Conservation (phyloP, 805 yeast species). For the Candida maris region DNA sequence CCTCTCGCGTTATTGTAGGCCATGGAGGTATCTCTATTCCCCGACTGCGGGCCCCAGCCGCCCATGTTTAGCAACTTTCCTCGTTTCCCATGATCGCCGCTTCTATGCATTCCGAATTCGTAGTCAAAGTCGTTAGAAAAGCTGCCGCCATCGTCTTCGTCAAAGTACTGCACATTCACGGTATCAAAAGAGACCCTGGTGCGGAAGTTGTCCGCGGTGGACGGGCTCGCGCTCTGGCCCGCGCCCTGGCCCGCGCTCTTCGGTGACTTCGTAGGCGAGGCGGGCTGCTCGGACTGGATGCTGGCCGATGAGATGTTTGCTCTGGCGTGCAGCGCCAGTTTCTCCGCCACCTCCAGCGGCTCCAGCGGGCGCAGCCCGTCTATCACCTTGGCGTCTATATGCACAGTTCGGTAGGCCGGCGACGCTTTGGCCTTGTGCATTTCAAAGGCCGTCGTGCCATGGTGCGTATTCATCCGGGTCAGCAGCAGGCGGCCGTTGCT, state of each 20-base stretch:
- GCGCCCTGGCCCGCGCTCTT: neutral
- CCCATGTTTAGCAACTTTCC: constrained; percentile 15
- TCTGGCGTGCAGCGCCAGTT: constrained; percentile 1
- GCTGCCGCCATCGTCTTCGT: constrained; percentile 18
- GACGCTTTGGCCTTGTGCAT: constrained; percentile 1
- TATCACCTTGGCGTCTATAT: constrained; percentile 14
- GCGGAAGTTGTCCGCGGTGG: constrained; percentile 7
- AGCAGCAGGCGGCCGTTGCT: constrained; percentile 6
- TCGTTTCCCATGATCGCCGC: constrained; percentile 6
- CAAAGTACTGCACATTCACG: constrained; percentile 37
- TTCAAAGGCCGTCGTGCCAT: constrained; percentile 18
- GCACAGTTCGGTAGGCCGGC: constrained; percentile 26
- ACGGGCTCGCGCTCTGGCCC: neutral
- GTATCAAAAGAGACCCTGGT: constrained; percentile 53
- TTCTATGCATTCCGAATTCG: constrained; percentile 17
- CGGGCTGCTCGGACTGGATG: neutral
- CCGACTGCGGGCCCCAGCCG: constrained; percentile 24
- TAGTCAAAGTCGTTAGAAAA: constrained; percentile 18
- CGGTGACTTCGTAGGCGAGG: neutral
- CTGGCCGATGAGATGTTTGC: neutral
- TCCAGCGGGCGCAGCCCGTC: constrained; percentile 20
- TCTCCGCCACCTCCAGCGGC: constrained; percentile 16
- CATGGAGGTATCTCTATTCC: constrained; percentile 20
- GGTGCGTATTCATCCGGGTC: constrained; percentile 24
- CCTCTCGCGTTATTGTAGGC: constrained; percentile 13